A percentile compares a stretch with the other conserved stretches of the same genome.
These are phyloP conservation scores for Didymellaceae sp. DNA, from an alignment of 2,329 filamentous ascomycete genomes.

Conservation along the genomic window DNA sequence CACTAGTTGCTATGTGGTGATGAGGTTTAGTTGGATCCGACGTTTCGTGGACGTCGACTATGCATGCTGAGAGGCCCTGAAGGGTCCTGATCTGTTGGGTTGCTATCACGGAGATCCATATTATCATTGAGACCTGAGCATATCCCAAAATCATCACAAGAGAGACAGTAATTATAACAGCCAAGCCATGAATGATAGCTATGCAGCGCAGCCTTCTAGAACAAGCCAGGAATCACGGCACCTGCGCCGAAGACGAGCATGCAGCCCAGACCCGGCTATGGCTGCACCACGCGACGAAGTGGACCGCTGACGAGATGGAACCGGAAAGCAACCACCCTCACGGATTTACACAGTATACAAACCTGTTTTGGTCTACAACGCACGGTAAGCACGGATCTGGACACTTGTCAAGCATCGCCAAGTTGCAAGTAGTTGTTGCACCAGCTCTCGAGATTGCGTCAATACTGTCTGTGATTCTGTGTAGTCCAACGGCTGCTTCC, in stretches of 20 bases:
- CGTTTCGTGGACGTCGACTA: too few species aligned
- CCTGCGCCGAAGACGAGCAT: neutral
- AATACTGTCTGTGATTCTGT: neutral
- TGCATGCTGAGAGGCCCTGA: too few species aligned
- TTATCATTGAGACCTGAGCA: too few species aligned
- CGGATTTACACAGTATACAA: neutral
- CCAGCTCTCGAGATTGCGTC: neutral
- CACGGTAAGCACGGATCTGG: slow-evolving; percentile 5
- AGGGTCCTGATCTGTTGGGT: too few species aligned
- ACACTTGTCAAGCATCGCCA: slow-evolving; percentile 6
- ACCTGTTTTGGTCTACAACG: neutral
- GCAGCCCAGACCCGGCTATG: slow-evolving; percentile 8
- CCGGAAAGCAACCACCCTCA: neutral
- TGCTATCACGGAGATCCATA: too few species aligned
- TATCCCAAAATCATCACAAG: too few species aligned
- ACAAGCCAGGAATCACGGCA: slow-evolving; percentile 1
- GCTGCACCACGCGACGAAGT: slow-evolving; percentile 1
- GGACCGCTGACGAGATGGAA: slow-evolving; percentile 2
- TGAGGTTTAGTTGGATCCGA: too few species aligned
- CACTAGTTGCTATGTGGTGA: too few species aligned
- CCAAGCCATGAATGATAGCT: neutral
- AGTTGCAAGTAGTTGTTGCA: neutral
- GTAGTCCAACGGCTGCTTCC: neutral
- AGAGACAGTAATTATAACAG: neutral
- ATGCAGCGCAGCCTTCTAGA: slow-evolving; percentile 4